Conservation (phyloP, 2,329 filamentous ascomycete genomes). For the Apiospora kogelbergensis region DNA sequence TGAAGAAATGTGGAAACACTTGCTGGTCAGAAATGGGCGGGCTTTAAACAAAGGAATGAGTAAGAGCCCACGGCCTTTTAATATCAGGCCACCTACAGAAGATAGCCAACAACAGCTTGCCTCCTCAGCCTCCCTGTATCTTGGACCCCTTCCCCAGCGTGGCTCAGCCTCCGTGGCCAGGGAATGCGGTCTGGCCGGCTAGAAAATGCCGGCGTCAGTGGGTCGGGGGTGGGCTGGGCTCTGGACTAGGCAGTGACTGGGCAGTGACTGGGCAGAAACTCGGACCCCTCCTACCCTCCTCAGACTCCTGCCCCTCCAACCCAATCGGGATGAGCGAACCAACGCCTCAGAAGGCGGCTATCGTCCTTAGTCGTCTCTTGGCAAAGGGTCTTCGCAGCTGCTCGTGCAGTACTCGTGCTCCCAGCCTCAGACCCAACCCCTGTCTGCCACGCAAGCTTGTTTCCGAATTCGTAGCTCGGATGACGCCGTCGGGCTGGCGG, state of each 20-base stretch:
- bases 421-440: background rate
- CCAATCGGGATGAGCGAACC: constrained; percentile 2
- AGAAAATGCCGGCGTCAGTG: background rate
- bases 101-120: background rate
- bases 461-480: background rate
- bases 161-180: background rate
- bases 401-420: too few relatives aligned
- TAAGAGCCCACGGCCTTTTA: background rate
- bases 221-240: background rate
- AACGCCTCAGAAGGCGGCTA: background rate
- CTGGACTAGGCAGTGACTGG: too few relatives aligned
- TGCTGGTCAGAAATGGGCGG: background rate
- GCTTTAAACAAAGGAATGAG: background rate
- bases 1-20: background rate
- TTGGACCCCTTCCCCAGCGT: background rate
- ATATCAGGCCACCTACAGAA: background rate
- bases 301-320: background rate
- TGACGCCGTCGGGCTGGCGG: background rate
- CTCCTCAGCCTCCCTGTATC: background rate
- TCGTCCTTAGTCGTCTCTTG: background rate
- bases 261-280: too few relatives aligned
- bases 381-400: background rate
- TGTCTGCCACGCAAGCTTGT: constrained; percentile 1
- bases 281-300: too few relatives aligned
- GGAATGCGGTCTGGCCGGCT: background rate